Evolutionary conservation across 2,329 filamentous ascomycete species (phyloP).

Genomic region (Colletotrichum plurivorum): DNA sequence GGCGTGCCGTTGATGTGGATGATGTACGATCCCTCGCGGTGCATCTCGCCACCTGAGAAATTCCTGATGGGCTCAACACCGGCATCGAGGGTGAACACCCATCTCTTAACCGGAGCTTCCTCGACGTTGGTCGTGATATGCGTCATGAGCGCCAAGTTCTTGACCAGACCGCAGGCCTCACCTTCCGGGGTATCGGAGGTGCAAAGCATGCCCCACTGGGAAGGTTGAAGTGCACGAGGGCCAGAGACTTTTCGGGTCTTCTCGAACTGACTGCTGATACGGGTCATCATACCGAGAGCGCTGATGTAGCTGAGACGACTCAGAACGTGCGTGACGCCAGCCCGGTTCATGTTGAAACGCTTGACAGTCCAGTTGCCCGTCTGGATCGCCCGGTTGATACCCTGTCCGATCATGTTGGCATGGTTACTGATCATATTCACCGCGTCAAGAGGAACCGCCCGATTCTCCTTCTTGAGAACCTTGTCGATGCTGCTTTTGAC

Average conservation of each 20-base stretch:
- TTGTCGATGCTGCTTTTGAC: constrained; percentile 97
- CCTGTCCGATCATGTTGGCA: constrained; percentile 88
- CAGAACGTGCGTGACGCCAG: constrained; percentile 95
- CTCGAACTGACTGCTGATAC: constrained; percentile 98
- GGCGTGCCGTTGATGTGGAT: constrained; percentile 98
- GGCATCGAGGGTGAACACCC: constrained; percentile 88
- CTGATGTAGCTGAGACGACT: constrained; percentile 97
- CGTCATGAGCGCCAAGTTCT: constrained; percentile 98
- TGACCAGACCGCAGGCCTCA: constrained; percentile 97
- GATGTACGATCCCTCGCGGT: constrained; percentile 85
- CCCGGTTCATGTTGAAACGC: constrained; percentile 98
- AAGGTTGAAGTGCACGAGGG: constrained; percentile 94
- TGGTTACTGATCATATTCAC: constrained; percentile 87
- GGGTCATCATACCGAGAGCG: constrained; percentile 99
- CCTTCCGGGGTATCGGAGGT: constrained; percentile 98
- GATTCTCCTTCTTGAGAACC: constrained; percentile 92
- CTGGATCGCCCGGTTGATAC: constrained; percentile 95
- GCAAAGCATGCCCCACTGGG: constrained; percentile 98
- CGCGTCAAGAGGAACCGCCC: constrained; percentile 90
- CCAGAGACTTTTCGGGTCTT: constrained; percentile 98
- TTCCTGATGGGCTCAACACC: constrained; percentile 83
- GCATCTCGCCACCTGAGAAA: constrained; percentile 85
- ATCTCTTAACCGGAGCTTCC: constrained; percentile 88
- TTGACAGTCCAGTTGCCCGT: constrained; percentile 99
- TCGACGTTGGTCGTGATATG: constrained; percentile 98